A percentile compares a stretch with the other conserved stretches of the same genome.
These are phyloP conservation scores for Theileria parva DNA, from an alignment of 169 alveolate genomes.

Conservation along the genomic window DNA sequence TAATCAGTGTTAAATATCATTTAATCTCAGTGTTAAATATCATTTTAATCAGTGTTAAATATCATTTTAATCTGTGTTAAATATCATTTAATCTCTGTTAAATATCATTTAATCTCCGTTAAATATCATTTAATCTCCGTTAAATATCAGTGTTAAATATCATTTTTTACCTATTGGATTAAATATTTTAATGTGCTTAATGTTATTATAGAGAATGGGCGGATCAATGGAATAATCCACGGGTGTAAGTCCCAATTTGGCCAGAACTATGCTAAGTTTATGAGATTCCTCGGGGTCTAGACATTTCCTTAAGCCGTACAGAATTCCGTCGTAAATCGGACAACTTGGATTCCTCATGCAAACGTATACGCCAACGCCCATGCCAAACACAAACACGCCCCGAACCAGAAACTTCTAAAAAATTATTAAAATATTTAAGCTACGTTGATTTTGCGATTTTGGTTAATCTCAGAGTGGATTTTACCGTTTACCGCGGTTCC, in stretches of 20 bases:
- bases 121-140: too few species aligned
- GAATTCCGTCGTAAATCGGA: conserved; percentile 54
- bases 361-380: conserved; percentile 44
- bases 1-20: too few species aligned
- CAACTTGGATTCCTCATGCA: conserved; percentile 41
- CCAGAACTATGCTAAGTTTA: conserved; percentile 60
- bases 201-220: conserved; percentile 52
- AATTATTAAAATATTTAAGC: not conserved
- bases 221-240: conserved; percentile 71
- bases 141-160: too few species aligned
- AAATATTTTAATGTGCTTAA: conserved; percentile 34
- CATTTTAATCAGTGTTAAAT: too few species aligned
- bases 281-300: conserved; percentile 74
- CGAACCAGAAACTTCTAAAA: conserved; percentile 39
- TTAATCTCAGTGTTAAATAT: too few species aligned
- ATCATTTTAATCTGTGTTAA: too few species aligned
- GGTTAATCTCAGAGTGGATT: conserved; percentile 12
- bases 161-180: conserved; percentile 58
- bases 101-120: too few species aligned
- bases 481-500: not conserved
- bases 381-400: conserved; percentile 47
- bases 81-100: too few species aligned
- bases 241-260: conserved; percentile 70
- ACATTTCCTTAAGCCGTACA: conserved; percentile 61
- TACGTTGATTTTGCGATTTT: conserved; percentile 43